Evolutionary conservation across 177 flowering plant genomes (phyloP).

Genomic region (Vitis hybrid): DNA sequence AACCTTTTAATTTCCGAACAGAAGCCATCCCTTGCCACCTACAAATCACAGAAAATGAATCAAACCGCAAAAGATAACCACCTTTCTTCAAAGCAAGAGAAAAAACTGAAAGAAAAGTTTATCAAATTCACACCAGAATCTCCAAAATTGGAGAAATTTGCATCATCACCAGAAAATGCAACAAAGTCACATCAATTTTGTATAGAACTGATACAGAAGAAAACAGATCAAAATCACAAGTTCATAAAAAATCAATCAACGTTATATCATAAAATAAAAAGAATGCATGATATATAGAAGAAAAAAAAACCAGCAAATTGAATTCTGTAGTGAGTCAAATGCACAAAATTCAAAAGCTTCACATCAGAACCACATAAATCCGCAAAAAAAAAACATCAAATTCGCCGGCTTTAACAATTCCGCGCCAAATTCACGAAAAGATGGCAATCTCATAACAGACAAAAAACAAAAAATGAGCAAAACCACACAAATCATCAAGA

Average conservation of each 20-base stretch:
- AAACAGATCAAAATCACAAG: not conserved
- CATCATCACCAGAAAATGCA: not conserved
- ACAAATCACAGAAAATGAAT: slow-evolving; percentile 2
- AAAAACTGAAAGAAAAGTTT: not conserved
- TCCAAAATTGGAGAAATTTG: not conserved
- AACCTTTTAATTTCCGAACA: slow-evolving; percentile 41
- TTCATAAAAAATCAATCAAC: not conserved
- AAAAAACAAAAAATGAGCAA: not conserved
- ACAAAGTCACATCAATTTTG: not conserved
- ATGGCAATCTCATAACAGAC: not conserved
- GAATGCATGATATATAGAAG: no score
- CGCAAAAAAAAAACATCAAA: not conserved
- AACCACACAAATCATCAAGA: no score
- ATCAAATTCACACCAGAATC: not conserved
- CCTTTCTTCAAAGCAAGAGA: not conserved
- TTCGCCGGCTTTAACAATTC: not conserved
- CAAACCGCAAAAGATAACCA: not conserved
- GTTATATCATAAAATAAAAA: not conserved
- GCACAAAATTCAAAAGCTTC: not conserved
- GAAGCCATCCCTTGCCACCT: slow-evolving; percentile 73
- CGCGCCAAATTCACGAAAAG: not conserved
- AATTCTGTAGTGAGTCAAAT: not conserved
- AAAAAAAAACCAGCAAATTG: not conserved
- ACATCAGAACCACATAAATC: not conserved
- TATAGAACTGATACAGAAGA: no score